phyloP scores from a whole-genome alignment of 352 stramenopile species.

The Globisporangium nodosum region DNA sequence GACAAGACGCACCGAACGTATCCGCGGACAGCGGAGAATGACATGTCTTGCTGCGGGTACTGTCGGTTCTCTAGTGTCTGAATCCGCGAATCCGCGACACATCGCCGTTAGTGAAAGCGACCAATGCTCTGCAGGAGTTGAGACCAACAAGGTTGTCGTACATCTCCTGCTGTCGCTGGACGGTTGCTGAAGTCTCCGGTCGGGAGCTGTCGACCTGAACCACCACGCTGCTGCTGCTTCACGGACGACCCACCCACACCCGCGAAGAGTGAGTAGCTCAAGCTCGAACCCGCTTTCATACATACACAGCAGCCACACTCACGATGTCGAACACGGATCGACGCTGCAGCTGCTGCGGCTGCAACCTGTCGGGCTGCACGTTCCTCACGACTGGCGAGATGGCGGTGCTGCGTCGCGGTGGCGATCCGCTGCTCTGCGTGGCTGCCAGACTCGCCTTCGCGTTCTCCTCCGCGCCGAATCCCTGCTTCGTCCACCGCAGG shows the following conservation, averaged over 20 bases:
- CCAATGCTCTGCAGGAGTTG: neutral
- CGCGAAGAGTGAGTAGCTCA: neutral
- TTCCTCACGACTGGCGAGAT: slow-evolving; percentile 11
- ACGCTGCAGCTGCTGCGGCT: slow-evolving; percentile 2
- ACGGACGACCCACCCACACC: neutral
- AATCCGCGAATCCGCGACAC: neutral
- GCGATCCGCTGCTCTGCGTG: slow-evolving; percentile 1
- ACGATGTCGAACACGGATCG: slow-evolving; percentile 19
- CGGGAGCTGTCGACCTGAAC: slow-evolving; percentile 13
- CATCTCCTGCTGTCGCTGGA: slow-evolving; percentile 25
- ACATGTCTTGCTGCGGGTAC: slow-evolving; percentile 18
- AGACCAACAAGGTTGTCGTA: slow-evolving; percentile 3
- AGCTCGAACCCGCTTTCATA: too few relatives aligned
- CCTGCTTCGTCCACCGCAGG: slow-evolving; percentile 42
- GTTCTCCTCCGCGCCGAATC: slow-evolving; percentile 16
- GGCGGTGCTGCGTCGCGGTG: slow-evolving; percentile 4
- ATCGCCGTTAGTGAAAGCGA: neutral
- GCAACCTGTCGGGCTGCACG: slow-evolving; percentile 5
- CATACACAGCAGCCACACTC: neutral
- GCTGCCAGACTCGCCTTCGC: slow-evolving; percentile 5
- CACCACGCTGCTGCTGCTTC: slow-evolving; percentile 14
- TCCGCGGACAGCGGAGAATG: slow-evolving; percentile 27
- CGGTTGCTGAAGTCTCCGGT: slow-evolving; percentile 17
- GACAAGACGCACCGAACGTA: slow-evolving; percentile 40
- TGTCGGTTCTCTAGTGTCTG: slow-evolving; percentile 11